Conservation (phyloP, 257 asterid species). For the Solanum peruvianum region DNA sequence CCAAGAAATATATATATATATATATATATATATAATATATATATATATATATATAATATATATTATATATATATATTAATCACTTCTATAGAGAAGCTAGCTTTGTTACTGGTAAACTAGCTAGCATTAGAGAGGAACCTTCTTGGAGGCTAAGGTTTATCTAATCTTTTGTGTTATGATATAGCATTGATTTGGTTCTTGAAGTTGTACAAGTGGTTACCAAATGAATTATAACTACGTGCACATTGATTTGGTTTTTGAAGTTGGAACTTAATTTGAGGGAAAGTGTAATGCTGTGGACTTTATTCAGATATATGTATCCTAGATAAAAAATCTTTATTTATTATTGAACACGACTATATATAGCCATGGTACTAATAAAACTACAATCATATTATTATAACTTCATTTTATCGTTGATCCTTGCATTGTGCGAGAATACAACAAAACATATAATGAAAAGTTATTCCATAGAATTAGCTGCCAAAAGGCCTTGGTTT, state of each 20-base stretch:
- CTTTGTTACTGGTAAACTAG: no score
- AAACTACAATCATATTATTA: background rate
- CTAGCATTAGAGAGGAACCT: no score
- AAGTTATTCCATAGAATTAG: background rate
- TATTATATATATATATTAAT: no score
- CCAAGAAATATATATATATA: no score
- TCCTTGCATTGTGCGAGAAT: background rate
- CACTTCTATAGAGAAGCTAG: no score
- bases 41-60: no score
- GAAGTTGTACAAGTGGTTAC: background rate
- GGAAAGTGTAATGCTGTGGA: background rate
- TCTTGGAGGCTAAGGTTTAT: no score
- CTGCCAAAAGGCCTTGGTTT: slow-evolving; percentile 6
- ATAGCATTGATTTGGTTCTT: no score
- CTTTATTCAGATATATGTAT: background rate
- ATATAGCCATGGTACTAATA: background rate
- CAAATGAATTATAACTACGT: background rate
- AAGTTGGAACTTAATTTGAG: no score
- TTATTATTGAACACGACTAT: background rate
- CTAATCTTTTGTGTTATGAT: no score
- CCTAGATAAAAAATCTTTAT: background rate
- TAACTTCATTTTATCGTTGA: background rate
- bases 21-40: no score
- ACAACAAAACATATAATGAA: background rate
- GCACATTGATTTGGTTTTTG: no score